phyloP scores from a whole-genome alignment of 768 basidiomycete species.

The Hygrophorus russula region DNA sequence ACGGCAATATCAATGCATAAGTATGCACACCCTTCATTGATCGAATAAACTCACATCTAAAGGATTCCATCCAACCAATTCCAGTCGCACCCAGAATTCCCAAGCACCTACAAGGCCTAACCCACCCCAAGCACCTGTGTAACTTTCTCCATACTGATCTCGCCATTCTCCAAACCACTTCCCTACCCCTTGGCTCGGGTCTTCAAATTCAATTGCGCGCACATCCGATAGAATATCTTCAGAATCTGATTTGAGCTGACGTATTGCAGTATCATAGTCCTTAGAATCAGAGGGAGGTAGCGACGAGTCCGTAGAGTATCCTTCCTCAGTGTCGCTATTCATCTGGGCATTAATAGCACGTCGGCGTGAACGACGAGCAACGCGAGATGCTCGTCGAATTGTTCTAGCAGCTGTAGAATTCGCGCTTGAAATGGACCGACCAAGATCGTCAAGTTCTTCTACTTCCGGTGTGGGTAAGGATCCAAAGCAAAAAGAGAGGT shows the following conservation, averaged over 20 bases:
- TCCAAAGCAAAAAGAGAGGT: constrained; percentile 62
- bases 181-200: constrained; percentile 62
- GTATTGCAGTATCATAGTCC: constrained; percentile 58
- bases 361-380: constrained; percentile 40
- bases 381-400: constrained; percentile 51
- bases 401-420: constrained; percentile 33
- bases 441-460: constrained; percentile 53
- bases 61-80: constrained; percentile 83
- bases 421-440: constrained; percentile 34
- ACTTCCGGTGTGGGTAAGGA: constrained; percentile 24
- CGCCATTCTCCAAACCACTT: constrained; percentile 48
- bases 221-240: constrained; percentile 70
- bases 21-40: neutral
- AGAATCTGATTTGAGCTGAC: constrained; percentile 37
- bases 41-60: constrained; percentile 44
- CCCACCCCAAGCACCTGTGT: constrained; percentile 86
- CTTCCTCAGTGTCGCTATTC: constrained; percentile 44
- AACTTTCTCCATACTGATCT: constrained; percentile 65
- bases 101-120: constrained; percentile 79
- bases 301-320: constrained; percentile 79
- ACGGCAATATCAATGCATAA: constrained; percentile 9
- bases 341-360: constrained; percentile 9
- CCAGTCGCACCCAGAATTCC: constrained; percentile 91
- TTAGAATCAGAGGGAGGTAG: constrained; percentile 53
- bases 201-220: constrained; percentile 69